A percentile compares a stretch with the other conserved stretches of the same genome.
phyloP scores from a whole-genome alignment of 1,284 basidiomycete species.

The Microbotryum saponariae region DNA sequence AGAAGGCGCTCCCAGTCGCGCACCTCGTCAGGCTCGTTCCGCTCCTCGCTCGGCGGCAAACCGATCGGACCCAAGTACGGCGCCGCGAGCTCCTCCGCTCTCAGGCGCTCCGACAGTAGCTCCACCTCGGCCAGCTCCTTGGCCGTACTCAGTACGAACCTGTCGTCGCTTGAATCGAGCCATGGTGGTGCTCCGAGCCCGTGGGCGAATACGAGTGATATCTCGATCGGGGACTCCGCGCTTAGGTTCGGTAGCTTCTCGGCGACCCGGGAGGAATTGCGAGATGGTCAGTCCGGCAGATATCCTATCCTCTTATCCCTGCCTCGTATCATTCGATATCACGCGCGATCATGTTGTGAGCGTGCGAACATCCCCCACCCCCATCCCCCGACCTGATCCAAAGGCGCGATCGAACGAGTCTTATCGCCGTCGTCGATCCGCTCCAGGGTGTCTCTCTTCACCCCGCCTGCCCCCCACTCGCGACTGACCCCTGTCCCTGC shows the following conservation, averaged over 20 bases:
- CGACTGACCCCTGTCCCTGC: background rate
- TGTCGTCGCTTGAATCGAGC: background rate
- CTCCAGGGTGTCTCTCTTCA: background rate
- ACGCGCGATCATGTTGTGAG: background rate
- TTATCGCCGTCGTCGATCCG: background rate
- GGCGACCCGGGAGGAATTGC: constrained; percentile 25
- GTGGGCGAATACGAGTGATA: constrained; percentile 5
- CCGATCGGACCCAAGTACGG: constrained; percentile 7
- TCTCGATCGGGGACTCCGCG: constrained; percentile 1
- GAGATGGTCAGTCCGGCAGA: constrained; percentile 21
- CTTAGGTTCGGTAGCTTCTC: constrained; percentile 24
- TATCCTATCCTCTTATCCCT: too few species aligned
- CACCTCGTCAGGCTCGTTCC: constrained; percentile 5
- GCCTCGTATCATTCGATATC: too few species aligned
- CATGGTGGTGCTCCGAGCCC: constrained; percentile 7
- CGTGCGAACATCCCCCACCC: too few species aligned
- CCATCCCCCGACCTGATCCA: too few species aligned
- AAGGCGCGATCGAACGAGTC: background rate
- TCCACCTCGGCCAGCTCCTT: background rate
- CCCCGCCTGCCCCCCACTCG: background rate
- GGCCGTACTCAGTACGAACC: background rate
- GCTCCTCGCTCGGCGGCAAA: constrained; percentile 22
- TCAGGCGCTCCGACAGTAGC: background rate
- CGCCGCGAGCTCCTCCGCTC: background rate
- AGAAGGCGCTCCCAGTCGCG: too few species aligned